phyloP scores from a whole-genome alignment of 768 basidiomycete species.

The Lactifluus volemus region DNA sequence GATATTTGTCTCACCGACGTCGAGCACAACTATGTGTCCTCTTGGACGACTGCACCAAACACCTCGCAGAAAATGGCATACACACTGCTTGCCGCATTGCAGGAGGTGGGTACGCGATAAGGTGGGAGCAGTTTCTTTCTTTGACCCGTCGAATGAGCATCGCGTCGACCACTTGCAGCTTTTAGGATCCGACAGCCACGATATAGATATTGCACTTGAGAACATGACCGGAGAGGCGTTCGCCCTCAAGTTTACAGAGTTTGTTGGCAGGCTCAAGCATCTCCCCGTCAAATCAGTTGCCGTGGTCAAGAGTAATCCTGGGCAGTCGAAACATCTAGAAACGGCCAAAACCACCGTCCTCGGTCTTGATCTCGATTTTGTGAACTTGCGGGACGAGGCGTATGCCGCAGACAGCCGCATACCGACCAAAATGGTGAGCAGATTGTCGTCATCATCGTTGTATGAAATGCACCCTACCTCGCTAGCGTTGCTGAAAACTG shows the following conservation, averaged over 20 bases:
- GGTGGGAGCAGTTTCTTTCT: conserved; percentile 37
- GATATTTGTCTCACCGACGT: conserved; percentile 51
- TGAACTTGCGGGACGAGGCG: conserved; percentile 87
- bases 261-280: conserved; percentile 42
- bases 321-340: conserved; percentile 96
- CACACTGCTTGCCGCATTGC: conserved; percentile 78
- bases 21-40: conserved; percentile 66
- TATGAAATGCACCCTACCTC: background rate
- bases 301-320: conserved; percentile 88
- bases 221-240: conserved; percentile 88
- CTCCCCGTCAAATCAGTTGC: conserved; percentile 53
- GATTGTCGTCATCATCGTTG: background rate
- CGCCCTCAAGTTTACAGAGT: conserved; percentile 67
- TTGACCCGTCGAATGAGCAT: background rate
- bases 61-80: conserved; percentile 44
- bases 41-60: conserved; percentile 68
- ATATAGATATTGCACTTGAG: conserved; percentile 88
- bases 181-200: conserved; percentile 71
- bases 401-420: conserved; percentile 86
- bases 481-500: background rate
- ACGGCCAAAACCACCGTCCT: conserved; percentile 81
- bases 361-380: conserved; percentile 83
- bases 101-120: conserved; percentile 99
- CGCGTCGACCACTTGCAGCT: conserved; percentile 39
- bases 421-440: conserved; percentile 71